Conservation (phyloP, 768 basidiomycete genomes). For the Tricholoma flavovirens region DNA sequence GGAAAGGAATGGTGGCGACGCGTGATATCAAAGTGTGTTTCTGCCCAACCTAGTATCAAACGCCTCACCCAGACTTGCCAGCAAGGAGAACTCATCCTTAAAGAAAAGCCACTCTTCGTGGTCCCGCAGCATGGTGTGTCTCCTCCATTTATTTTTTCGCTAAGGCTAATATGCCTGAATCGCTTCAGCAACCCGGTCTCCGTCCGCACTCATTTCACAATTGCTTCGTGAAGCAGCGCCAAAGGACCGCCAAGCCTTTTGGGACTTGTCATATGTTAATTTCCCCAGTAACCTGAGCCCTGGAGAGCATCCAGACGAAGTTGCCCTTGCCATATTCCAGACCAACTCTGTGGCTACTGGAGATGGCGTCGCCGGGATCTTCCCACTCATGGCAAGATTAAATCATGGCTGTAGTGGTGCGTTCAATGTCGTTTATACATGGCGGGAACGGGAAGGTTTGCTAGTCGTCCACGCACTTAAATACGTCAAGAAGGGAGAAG, state of each 20-base stretch:
- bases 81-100: conserved; percentile 57
- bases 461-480: conserved; percentile 58
- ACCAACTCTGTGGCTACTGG: conserved; percentile 61
- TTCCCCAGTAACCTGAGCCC: conserved; percentile 38
- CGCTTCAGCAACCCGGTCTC: conserved; percentile 38
- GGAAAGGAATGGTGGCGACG: conserved; percentile 48
- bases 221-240: conserved; percentile 28
- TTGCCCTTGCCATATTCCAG: conserved; percentile 61
- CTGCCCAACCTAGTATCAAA: background rate
- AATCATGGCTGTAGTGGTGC: conserved; percentile 67
- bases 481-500: conserved; percentile 46
- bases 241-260: conserved; percentile 35
- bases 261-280: conserved; percentile 52
- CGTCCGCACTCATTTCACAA: conserved; percentile 36
- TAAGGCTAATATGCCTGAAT: background rate
- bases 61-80: background rate
- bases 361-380: conserved; percentile 45
- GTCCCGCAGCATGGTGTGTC: conserved; percentile 45
- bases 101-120: conserved; percentile 49
- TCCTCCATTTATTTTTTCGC: background rate
- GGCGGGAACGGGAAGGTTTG: conserved; percentile 42
- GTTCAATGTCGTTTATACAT: conserved; percentile 63
- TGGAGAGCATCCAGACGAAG: conserved; percentile 31
- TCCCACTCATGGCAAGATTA: conserved; percentile 59
- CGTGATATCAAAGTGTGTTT: conserved; percentile 43